A percentile compares a stretch with the other conserved stretches of the same genome.
These are phyloP conservation scores for Coleophoma crateriformis DNA, from an alignment of 2,329 filamentous ascomycete species.

Conservation along the genomic window DNA sequence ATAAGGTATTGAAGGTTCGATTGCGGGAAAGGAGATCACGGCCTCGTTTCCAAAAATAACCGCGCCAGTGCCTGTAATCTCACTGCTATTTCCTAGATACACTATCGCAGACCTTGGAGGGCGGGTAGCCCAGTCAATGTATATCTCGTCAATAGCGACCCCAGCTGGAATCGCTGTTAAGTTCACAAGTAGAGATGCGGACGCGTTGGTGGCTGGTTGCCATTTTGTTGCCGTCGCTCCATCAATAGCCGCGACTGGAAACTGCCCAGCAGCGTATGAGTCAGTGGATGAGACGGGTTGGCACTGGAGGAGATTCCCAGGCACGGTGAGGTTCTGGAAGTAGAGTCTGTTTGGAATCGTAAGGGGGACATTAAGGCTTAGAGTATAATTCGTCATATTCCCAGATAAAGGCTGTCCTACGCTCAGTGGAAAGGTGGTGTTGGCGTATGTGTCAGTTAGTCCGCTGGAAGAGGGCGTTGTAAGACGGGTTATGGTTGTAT, in stretches of 20 bases:
- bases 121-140: conserved; percentile 54
- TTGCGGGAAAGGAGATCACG: conserved; percentile 11
- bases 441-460: conserved; percentile 50
- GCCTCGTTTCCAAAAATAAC: conserved; percentile 8
- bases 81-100: conserved; percentile 40
- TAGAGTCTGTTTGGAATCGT: conserved; percentile 53
- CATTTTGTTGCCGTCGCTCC: conserved; percentile 62
- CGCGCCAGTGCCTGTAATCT: conserved; percentile 9
- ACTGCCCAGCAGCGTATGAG: conserved; percentile 56
- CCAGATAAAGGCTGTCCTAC: conserved; percentile 37
- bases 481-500: conserved; percentile 55
- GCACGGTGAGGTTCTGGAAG: conserved; percentile 44
- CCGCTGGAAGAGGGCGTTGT: conserved; percentile 33
- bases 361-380: conserved; percentile 44
- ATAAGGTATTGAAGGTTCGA: conserved; percentile 20
- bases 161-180: conserved; percentile 28
- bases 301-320: conserved; percentile 62
- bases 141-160: conserved; percentile 40
- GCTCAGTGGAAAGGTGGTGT: conserved; percentile 51
- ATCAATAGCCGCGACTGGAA: conserved; percentile 62
- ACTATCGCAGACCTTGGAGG: conserved; percentile 49
- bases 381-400: conserved; percentile 36
- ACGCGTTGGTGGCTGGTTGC: conserved; percentile 51
- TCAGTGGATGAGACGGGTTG: conserved; percentile 42
- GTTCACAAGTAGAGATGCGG: conserved; percentile 51